These are phyloP conservation scores for Arachis stenosperma DNA, from an alignment of 306 rosid species.

Conservation along the genomic window DNA sequence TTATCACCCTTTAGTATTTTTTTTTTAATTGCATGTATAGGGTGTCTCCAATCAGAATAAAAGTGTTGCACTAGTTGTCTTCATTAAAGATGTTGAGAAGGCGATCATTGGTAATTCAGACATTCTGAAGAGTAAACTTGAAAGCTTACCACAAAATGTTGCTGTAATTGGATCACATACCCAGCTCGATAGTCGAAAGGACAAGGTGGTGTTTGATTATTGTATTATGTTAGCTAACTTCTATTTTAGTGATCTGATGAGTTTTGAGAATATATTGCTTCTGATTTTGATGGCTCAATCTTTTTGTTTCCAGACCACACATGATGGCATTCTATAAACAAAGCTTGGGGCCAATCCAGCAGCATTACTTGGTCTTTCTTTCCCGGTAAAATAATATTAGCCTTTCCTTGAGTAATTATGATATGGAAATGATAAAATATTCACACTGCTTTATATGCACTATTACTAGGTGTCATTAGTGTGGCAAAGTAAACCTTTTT, in stretches of 20 bases:
- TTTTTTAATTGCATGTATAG: conserved; percentile 46
- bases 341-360: conserved; percentile 90
- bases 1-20: conserved; percentile 18
- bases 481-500: background rate
- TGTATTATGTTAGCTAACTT: conserved; percentile 28
- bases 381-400: conserved; percentile 56
- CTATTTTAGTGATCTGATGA: conserved; percentile 1
- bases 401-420: too few species aligned
- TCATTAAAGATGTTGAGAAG: too few species aligned
- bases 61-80: too few species aligned
- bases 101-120: too few species aligned
- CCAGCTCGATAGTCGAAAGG: conserved; percentile 85
- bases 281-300: conserved; percentile 31
- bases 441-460: too few species aligned
- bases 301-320: conserved; percentile 62
- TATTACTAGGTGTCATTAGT: too few species aligned
- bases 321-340: conserved; percentile 83
- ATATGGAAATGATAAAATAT: too few species aligned
- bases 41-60: too few species aligned
- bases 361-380: conserved; percentile 82
- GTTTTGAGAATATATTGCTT: background rate
- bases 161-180: conserved; percentile 89
- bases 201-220: conserved; percentile 63
- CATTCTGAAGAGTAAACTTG: conserved; percentile 50
- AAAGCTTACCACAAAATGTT: conserved; percentile 69